Conservation (phyloP, 1,284 basidiomycete genomes). For the Cerrena zonata region DNA sequence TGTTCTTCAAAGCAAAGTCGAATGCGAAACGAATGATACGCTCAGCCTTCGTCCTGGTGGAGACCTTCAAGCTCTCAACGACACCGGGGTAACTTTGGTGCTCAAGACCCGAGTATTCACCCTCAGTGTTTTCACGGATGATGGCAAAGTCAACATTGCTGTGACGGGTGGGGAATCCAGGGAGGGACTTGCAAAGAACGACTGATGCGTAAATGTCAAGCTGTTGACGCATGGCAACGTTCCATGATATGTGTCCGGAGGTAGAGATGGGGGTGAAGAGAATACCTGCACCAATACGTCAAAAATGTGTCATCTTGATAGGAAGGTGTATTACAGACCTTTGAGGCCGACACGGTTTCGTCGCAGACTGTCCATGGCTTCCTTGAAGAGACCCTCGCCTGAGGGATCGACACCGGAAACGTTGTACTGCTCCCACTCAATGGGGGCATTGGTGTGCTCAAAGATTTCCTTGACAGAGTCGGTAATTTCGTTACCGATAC, state of each 20-base stretch:
- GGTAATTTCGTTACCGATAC: slow-evolving; percentile 95
- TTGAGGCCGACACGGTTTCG: slow-evolving; percentile 98
- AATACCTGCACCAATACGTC: slow-evolving; percentile 61
- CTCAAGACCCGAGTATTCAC: slow-evolving; percentile 98
- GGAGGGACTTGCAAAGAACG: slow-evolving; percentile 95
- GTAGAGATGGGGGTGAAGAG: slow-evolving; percentile 98
- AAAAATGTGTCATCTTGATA: not conserved
- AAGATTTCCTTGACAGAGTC: slow-evolving; percentile 99
- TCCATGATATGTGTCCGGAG: slow-evolving; percentile 97
- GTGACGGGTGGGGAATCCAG: slow-evolving; percentile 96
- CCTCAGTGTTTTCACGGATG: slow-evolving; percentile 99
- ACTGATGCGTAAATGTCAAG: slow-evolving; percentile 99
- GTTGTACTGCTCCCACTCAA: slow-evolving; percentile 99
- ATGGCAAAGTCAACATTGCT: slow-evolving; percentile 96
- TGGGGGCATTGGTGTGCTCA: slow-evolving; percentile 93
- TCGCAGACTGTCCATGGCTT: slow-evolving; percentile 94
- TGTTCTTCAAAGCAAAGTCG: slow-evolving; percentile 98
- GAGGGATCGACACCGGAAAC: slow-evolving; percentile 94
- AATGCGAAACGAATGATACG: slow-evolving; percentile 97
- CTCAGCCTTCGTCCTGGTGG: slow-evolving; percentile 92
- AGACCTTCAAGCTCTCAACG: slow-evolving; percentile 97
- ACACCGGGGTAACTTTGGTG: slow-evolving; percentile 98
- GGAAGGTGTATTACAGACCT: slow-evolving; percentile 49
- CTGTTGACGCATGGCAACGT: slow-evolving; percentile 99
- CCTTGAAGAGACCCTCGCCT: slow-evolving; percentile 92